Percentiles rank a stretch among this genome's conserved stretches.
These are phyloP conservation scores for Phytophthora quininea DNA, from an alignment of 352 stramenopile genomes.

Conservation along the genomic window DNA sequence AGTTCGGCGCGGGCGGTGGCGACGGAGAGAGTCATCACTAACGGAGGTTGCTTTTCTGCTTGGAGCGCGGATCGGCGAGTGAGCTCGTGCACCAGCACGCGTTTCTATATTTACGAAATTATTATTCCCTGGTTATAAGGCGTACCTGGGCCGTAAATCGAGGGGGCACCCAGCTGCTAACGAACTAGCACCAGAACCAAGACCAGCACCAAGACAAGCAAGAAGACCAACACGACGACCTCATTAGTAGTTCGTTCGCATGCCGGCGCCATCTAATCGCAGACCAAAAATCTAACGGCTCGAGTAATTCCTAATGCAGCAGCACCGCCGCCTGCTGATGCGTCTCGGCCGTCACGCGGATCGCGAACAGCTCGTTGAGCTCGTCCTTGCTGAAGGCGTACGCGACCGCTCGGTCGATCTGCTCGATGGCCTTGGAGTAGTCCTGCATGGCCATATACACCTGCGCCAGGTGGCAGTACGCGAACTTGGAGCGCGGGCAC, in stretches of 20 bases:
- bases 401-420: conserved; percentile 78
- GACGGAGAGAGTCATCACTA: conserved; percentile 78
- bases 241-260: not conserved
- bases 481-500: conserved; percentile 84
- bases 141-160: no score
- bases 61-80: conserved; percentile 31
- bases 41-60: conserved; percentile 24
- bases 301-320: conserved; percentile 43
- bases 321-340: conserved; percentile 74
- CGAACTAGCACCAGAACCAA: no score
- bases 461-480: conserved; percentile 82
- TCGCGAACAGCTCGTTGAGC: conserved; percentile 78
- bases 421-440: conserved; percentile 76
- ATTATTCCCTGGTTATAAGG: no score
- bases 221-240: not conserved
- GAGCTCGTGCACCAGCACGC: conserved; percentile 21
- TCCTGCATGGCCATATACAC: conserved; percentile 90
- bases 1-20: conserved; percentile 72
- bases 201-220: no score
- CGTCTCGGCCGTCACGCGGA: conserved; percentile 79
- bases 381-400: conserved; percentile 81
- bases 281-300: not conserved
- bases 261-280: not conserved
- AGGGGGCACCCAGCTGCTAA: no score
- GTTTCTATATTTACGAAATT: no score